Percentiles rank a stretch among this genome's conserved stretches.
phyloP scores from a whole-genome alignment of 495 filamentous ascomycete species.

The Bryoglossum gracile region DNA sequence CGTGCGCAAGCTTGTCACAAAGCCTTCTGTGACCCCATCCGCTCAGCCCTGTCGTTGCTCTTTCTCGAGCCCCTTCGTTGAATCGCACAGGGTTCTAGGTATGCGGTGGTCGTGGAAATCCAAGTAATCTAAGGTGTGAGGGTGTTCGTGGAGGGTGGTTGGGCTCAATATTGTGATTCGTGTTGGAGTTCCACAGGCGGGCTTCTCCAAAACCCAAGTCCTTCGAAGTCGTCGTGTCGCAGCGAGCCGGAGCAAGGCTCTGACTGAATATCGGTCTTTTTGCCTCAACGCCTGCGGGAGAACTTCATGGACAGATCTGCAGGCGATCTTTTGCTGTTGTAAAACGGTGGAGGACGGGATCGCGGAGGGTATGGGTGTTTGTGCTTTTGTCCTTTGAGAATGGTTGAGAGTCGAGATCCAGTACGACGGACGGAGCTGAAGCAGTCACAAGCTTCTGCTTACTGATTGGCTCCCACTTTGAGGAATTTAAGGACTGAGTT shows the following conservation, averaged over 20 bases:
- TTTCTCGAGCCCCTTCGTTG: conserved; percentile 8
- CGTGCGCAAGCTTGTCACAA: conserved; percentile 18
- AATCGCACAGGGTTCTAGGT: not conserved
- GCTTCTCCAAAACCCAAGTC: too few relatives aligned
- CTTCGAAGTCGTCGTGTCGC: too few relatives aligned
- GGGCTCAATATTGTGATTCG: not conserved
- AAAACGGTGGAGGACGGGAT: too few relatives aligned
- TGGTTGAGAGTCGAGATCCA: too few relatives aligned
- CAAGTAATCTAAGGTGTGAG: too few relatives aligned
- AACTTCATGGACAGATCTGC: conserved; percentile 9
- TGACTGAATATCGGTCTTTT: not conserved
- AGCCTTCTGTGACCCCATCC: conserved; percentile 16
- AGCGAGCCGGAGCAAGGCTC: not conserved
- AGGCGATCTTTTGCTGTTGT: too few relatives aligned
- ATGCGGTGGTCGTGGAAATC: not conserved
- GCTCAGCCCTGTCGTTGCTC: conserved; percentile 7
- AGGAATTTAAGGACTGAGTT: too few relatives aligned
- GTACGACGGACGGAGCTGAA: too few relatives aligned
- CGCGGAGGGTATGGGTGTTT: too few relatives aligned
- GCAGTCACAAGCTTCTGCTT: too few relatives aligned
- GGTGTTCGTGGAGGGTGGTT: not conserved
- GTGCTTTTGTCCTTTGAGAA: too few relatives aligned
- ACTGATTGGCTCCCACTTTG: too few relatives aligned
- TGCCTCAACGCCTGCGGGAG: conserved; percentile 11
- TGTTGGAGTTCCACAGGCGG: not conserved